Conservation (phyloP, 768 basidiomycete species). For the Suillus ampliporus region DNA sequence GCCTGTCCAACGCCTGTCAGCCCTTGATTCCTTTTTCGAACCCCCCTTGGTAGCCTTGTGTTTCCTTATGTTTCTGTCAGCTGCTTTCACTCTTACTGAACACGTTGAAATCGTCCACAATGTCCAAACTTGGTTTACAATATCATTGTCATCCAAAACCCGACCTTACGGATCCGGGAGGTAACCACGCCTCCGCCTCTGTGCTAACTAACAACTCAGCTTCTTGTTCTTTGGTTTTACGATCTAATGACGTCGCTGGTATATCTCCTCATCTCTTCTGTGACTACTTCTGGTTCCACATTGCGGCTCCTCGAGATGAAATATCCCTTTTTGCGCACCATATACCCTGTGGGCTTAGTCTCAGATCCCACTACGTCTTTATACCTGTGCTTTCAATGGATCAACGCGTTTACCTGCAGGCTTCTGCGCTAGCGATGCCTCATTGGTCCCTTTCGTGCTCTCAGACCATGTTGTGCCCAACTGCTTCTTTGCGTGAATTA, state of each 20-base stretch:
- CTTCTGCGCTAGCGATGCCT: constrained; percentile 16
- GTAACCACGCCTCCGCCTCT: constrained; percentile 15
- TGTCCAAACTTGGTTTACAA: constrained; percentile 16
- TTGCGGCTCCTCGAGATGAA: constrained; percentile 9
- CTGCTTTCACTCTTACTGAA: constrained; percentile 15
- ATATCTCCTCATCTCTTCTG: not conserved
- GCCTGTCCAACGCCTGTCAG: constrained; percentile 15
- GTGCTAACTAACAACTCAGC: too few species aligned
- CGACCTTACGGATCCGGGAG: constrained; percentile 20
- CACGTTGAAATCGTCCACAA: constrained; percentile 29
- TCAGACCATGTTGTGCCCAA: constrained; percentile 19
- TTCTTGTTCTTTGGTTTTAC: constrained; percentile 8
- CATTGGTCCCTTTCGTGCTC: constrained; percentile 21
- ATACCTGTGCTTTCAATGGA: constrained; percentile 20
- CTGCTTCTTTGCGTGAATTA: constrained; percentile 16
- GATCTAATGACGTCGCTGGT: constrained; percentile 8
- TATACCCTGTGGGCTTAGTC: constrained; percentile 6
- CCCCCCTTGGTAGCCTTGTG: constrained; percentile 21
- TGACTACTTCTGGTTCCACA: not conserved
- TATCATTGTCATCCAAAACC: constrained; percentile 18
- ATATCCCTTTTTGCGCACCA: constrained; percentile 9
- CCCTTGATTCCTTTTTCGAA: constrained; percentile 15
- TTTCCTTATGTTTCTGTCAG: constrained; percentile 12
- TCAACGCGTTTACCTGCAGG: constrained; percentile 13
- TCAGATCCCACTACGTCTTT: constrained; percentile 9